Evolutionary conservation across 2,329 filamentous ascomycete genomes (phyloP), one percentile per base, ranked within the genome.

Genomic region (Hawksworthiomyces lignivorus): DNA sequence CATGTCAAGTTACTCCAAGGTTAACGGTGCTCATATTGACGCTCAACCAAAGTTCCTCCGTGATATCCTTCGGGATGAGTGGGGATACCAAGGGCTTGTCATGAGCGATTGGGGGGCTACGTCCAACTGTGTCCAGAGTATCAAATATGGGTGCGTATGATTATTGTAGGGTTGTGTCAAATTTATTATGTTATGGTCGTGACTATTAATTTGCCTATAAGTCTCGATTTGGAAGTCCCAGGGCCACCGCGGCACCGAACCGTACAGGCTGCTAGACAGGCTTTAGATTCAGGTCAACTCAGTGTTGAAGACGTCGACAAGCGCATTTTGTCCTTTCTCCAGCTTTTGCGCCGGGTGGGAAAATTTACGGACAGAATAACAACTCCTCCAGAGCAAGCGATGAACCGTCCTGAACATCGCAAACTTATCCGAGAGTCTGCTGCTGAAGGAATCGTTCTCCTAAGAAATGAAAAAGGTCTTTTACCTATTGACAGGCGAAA

Each of bases 1-100:
- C 12, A 80, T 80, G 75, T 74, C 72, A 11, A 66, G 73, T 6
- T 80, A 80, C 52, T 77, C 77, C 48, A 68, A 72, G 51, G 56
- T 75, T 44, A 77, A 51, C 36, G 50, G 50, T 4, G 44, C 37
- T 8, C 44, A 41, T 11, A 39, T 46, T 41, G 17, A 46, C 50
- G 31, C 38, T 28, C 17, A 38, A 21, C 15, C 28, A 11, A 26
- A 21, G 18, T 32, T 43, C 14, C 41, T 47, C 11, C 14, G 17
- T 2, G 27, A 47, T 14, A 29, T 47, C 7, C 30, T 41, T 35
- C 47, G 46, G 10, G 19, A 26, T 14, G 31, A 36, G 18, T 46
- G 35, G 46, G 47, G 28, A 4, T 42, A 9, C 11, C 15, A 47
- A 19, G 44, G 36, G 4, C 28, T 47, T 22, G 31, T 39, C 17